Base-by-base conservation (phyloP, 148 eudicot genomes). In the Simmondsia chinensis region DNA sequence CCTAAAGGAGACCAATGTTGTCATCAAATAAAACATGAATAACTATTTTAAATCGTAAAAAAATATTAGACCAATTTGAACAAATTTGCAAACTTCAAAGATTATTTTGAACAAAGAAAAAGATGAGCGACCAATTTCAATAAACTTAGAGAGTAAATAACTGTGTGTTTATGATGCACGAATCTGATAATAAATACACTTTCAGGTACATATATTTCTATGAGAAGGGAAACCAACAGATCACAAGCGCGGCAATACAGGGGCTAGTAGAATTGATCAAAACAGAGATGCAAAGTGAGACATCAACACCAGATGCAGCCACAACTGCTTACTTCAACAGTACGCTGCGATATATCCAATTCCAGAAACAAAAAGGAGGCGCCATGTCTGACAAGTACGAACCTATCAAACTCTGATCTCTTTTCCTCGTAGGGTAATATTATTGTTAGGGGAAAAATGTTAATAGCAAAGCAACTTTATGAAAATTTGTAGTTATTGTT, bases 281-380 rank as follows among this genome's bases (percentile, higher is more conserved):
- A 75, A 79, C 87, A 11, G 97, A 79, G 73, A 72, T 74, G 87
- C 89, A 82, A 68, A 72, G 82, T 11, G 94, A 86, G 44, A 46
- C 64, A 13, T 49, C 75, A 14, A 58, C 75, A 5, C 43, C 65
- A 2, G 79, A 73, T 74, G 63, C 61, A 20, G 73, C 74, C 22
- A 60, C 83, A 37, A 66, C 76, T 57, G 86, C 96, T 46, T 82
- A 82, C 62, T 83, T 93, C 55, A 68, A 78, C 17, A 74, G 96
- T 66, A 80, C 85, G 0, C 61, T 80, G 61, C 79, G 96, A 4
- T 86, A 93, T 53, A 86, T 93, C 49, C 89, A 86, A 56, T 93
- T 86, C 59, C 99, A 93, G 73, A 93, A 86, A 66, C 89, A 86
- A 45, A 93, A 93, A 77, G 89, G 96, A 8, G 96, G 99, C 37